Base-by-base conservation (phyloP, 805 yeast species). In the Pichia deserticola region DNA sequence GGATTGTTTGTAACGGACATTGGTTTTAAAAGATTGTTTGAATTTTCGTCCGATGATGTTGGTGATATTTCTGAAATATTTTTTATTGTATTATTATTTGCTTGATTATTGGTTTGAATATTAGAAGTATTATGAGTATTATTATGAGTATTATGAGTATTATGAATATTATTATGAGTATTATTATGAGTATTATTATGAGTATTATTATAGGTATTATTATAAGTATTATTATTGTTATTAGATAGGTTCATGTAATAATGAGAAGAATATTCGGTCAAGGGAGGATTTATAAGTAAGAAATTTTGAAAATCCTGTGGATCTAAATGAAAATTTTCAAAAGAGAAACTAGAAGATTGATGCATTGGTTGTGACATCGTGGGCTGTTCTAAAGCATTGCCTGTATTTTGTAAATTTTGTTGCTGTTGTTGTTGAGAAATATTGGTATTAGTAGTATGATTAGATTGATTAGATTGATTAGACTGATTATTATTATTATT, bases 261-360 rank as follows among this genome's bases (percentile, higher is more conserved):
- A 43, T 53, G 51, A n/a, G 54, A 58, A 3, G 62, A 53, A 44
- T 60, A 64, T 44, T 68, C 71, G 28, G 65, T 52, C 5, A 68
- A 44, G 3, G 72, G 72, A 3, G 72, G 72, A 45, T 67, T 67
- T 15, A 67, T 66, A 28, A 66, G 45, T 25, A 67, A 53, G 44
- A 68, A 65, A 43, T 60, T 66, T 45, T 68, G 71, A 37, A 67
- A 59, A 51, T 66, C 70, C 34, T 65, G 63, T 3, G 69, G 68
- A 30, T 65, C 69, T 25, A 65, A 49, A 53, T 65, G 67, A 39
- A 65, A 61, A 42, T 60, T 63, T 27, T 64, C 65, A 32, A 58
- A 49, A 1, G 54, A 50, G 15, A 48, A 30, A 1, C 38, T 12
- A 7, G 32, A 10, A 6, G 45, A 39, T 25, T 40, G 40, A 28